A percentile compares a stretch with the other conserved stretches of the same genome.
Conservation (phyloP, 2,329 filamentous ascomycete species). For the Fusarium robinianum region DNA sequence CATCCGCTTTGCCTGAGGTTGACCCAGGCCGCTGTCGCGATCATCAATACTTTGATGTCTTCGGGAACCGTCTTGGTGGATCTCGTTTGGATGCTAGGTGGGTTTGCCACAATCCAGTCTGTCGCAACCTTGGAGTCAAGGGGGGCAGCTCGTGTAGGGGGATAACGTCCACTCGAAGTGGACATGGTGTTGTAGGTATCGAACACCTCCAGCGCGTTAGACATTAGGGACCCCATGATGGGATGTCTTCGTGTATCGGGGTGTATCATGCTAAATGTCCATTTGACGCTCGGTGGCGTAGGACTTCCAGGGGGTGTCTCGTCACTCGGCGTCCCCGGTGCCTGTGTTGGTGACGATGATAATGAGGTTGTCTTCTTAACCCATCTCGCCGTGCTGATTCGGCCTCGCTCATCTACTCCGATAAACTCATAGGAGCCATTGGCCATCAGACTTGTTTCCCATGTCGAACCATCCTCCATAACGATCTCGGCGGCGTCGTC, state of each 20-base stretch:
- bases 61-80: constrained; percentile 39
- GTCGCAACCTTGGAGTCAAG: constrained; percentile 28
- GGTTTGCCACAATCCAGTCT: constrained; percentile 29
- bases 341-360: constrained; percentile 24
- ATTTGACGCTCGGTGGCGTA: constrained; percentile 55
- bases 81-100: constrained; percentile 36
- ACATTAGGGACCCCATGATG: constrained; percentile 70
- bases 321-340: constrained; percentile 23
- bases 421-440: constrained; percentile 70
- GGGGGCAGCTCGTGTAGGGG: constrained; percentile 48
- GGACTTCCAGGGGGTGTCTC: constrained; percentile 32
- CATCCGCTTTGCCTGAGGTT: constrained; percentile 44
- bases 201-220: constrained; percentile 67
- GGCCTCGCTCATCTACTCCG: constrained; percentile 60
- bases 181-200: constrained; percentile 67
- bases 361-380: constrained; percentile 52
- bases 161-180: constrained; percentile 52
- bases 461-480: constrained; percentile 64
- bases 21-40: constrained; percentile 46
- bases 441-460: constrained; percentile 56
- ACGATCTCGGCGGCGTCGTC: constrained; percentile 67
- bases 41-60: constrained; percentile 44
- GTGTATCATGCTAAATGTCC: constrained; percentile 78
- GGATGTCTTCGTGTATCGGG: constrained; percentile 71
- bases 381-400: constrained; percentile 69